Base-by-base conservation (phyloP, 2,329 filamentous ascomycete genomes). In the Chaetomium olivaceum region DNA sequence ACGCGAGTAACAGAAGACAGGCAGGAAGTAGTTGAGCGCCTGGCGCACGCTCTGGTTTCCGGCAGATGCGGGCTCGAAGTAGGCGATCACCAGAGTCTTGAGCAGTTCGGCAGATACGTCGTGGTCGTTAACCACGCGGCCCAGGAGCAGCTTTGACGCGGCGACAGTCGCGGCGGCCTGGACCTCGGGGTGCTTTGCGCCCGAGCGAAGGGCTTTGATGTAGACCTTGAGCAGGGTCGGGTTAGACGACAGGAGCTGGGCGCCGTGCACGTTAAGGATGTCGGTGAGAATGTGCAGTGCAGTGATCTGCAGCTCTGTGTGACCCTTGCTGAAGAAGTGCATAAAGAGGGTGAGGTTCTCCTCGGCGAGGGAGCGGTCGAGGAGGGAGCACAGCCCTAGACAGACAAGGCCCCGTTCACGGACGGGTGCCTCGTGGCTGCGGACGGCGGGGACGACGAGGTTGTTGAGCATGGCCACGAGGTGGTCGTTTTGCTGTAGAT, bases 401-500 rank as follows among this genome's bases (percentile, higher is more conserved):
- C 94, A 98, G 23, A 96, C 83, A 14, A 99, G 82, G 21, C 95
- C 95, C 64, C 92, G 87, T 78, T 99, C 95, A 68, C 95, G 88
- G 54, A 99, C 93, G 0, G 93, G 92, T 5, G 92, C 91, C 75
- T 98, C 93, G 72, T 97, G 92, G 74, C 91, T 95, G 70, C 94
- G 89, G 19, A 99, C 94, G 31, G 95, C 95, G 7, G 95, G 95
- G 2, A 99, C 93, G 52, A 99, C 92, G 9, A 99, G 85, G 70
- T 95, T 98, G 81, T 99, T 98, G 58, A 99, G 83, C 91, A 98
- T 97, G n/a, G 91, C 91, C 4, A 96, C 92, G n/a, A 98, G 80
- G 74, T 96, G 90, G 64, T 91, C 89, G 75, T 97, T 97, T 71
- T 93, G 87, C 77, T 97, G 93, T 46, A 98, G 82, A 73, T 91